phyloP scores from a whole-genome alignment of 2,329 filamentous ascomycete genomes.

The Colletotrichum graminicola region DNA sequence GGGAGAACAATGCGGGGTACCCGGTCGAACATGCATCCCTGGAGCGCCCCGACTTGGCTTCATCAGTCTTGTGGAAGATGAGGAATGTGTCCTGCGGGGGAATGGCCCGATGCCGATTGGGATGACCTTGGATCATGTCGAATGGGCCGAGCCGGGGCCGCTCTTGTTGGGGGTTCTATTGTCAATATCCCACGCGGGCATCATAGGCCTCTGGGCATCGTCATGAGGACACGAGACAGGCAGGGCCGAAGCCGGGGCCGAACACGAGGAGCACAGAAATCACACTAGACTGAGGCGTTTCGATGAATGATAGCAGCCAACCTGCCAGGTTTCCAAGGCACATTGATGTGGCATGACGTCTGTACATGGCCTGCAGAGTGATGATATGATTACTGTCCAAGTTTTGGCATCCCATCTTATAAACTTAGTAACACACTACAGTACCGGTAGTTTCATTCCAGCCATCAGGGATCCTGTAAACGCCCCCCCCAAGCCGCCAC shows the following conservation, averaged over 20 bases:
- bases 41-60: too few relatives aligned
- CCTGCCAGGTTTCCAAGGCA: constrained; percentile 2
- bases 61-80: too few relatives aligned
- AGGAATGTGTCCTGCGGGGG: too few relatives aligned
- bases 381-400: too few relatives aligned
- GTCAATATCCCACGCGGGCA: constrained; percentile 4
- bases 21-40: too few relatives aligned
- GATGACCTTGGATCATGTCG: too few relatives aligned
- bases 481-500: background rate
- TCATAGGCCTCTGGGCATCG: background rate
- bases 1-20: too few relatives aligned
- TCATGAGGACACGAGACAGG: background rate
- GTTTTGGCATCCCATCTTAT: too few relatives aligned
- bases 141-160: background rate
- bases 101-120: too few relatives aligned
- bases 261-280: constrained; percentile 16
- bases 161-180: background rate
- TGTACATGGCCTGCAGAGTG: too few relatives aligned
- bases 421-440: too few relatives aligned
- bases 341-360: background rate
- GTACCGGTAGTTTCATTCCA: constrained; percentile 11
- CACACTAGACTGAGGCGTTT: background rate
- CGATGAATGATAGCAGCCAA: background rate
- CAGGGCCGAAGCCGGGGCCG: background rate
- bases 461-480: constrained; percentile 15